Evolutionary conservation across 1,139 yeast genomes (phyloP).

Genomic region (Suhomyces kunorum): DNA sequence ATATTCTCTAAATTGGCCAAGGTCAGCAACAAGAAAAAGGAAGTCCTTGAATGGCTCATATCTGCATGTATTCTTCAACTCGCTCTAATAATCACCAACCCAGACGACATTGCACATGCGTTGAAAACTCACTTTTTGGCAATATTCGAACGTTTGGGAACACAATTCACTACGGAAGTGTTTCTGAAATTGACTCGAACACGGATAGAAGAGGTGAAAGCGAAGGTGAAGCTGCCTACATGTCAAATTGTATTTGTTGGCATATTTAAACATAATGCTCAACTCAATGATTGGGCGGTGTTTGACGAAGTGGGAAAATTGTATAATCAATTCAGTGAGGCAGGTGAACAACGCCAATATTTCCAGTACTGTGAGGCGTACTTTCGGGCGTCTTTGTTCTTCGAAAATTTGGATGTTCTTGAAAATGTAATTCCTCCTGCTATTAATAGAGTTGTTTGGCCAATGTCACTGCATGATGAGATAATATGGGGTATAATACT

Average conservation of each 20-base stretch:
- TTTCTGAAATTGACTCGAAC: constrained; percentile 9
- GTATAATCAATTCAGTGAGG: neutral
- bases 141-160: neutral
- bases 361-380: constrained; percentile 14
- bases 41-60: constrained; percentile 3
- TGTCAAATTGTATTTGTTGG: neutral
- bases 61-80: neutral
- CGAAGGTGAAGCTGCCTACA: neutral
- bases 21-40: neutral
- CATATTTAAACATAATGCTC: neutral
- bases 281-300: constrained; percentile 6
- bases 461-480: neutral
- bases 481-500: constrained; percentile 8
- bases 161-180: neutral
- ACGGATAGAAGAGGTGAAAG: neutral
- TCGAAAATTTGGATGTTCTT: constrained; percentile 8
- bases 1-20: neutral
- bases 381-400: constrained; percentile 1
- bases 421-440: neutral
- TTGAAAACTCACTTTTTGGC: neutral
- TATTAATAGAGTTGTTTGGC: neutral
- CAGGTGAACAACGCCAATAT: neutral
- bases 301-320: constrained; percentile 6
- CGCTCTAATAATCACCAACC: neutral
- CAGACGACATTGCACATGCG: neutral